Base-by-base conservation (phyloP, 345 rosid genomes). In the Clausena lansium region DNA sequence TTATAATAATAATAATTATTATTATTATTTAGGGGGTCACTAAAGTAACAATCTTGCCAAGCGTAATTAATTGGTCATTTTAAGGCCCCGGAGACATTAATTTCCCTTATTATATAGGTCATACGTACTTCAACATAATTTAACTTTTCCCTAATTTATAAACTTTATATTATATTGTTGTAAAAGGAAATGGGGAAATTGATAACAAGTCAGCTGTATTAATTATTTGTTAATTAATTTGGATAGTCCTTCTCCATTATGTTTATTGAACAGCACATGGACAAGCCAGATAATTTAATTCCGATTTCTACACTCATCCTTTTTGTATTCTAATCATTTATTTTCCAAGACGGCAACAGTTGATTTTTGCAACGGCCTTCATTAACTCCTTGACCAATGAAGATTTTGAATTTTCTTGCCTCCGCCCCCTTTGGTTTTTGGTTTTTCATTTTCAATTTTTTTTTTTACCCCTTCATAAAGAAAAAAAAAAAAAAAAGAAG, bases 191-290 rank as follows among this genome's bases (percentile, higher is more conserved):
- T 58, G 28, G 28, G 36, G 36, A 15, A 27, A 62, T 36, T 28
- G 36, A 62, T 25, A 7, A 28, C 17, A 11, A n/a, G 80, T 61
- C 71, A 70, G 71, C 13, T 24, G 22, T 35, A 32, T 62, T 32
- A 50, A 70, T 61, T 45, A 19, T 30, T 76, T 67, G 38, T 11
- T n/a, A 66, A 55, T 71, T 25, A 70, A 52, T 52, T 70, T 19
- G 17, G 4, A 28, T 7, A 14, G 38, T 14, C 19, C 28, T 13
- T 11, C 15, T 5, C 15, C 64, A 6, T 1, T 55, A 7, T 17
- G 8, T 5, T 57, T 20, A 22, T 57, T 7, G 66, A 62, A 28
- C 11, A 8, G 8, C 68, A 33, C 45, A 19, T 33, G 50, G 50
- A 66, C 39, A 22, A 66, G 70, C 36, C 70, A 9, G 50, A 36